Percentiles rank a stretch among this genome's conserved stretches.
Evolutionary conservation across 768 basidiomycete genomes (phyloP).

Genomic region (Collybia sordida): DNA sequence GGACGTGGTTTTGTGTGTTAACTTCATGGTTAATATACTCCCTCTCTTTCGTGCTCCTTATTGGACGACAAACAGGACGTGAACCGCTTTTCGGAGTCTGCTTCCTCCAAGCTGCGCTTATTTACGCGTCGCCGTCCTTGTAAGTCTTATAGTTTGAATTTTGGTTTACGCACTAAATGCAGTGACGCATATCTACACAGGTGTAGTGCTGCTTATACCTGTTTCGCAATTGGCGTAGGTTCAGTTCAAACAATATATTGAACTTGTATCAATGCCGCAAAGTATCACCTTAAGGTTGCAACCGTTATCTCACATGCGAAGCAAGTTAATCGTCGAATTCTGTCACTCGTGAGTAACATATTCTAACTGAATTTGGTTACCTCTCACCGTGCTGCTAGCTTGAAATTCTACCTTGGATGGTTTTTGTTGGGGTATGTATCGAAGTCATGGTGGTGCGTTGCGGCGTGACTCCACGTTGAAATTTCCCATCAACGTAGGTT

Average conservation of each 20-base stretch:
- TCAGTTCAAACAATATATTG: too few species aligned
- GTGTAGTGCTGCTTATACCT: too few species aligned
- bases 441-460: conserved; percentile 4
- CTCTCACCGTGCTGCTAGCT: conserved; percentile 6
- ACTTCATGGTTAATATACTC: conserved; percentile 20
- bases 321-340: too few species aligned
- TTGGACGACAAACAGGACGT: conserved; percentile 19
- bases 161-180: background rate
- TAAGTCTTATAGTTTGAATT: conserved; percentile 6
- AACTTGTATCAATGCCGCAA: too few species aligned
- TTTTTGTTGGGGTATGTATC: conserved; percentile 2
- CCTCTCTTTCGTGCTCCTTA: conserved; percentile 18
- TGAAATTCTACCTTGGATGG: conserved; percentile 5
- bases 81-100: conserved; percentile 21
- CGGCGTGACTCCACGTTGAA: background rate
- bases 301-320: too few species aligned
- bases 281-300: too few species aligned
- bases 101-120: conserved; percentile 22
- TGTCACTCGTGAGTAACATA: too few species aligned
- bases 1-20: conserved; percentile 21
- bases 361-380: too few species aligned
- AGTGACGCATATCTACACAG: too few species aligned
- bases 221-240: too few species aligned
- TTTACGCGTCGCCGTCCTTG: conserved; percentile 24
- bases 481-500: background rate